phyloP scores from a whole-genome alignment of 1,284 basidiomycete genomes.

The Lignosus rhinocerotis region DNA sequence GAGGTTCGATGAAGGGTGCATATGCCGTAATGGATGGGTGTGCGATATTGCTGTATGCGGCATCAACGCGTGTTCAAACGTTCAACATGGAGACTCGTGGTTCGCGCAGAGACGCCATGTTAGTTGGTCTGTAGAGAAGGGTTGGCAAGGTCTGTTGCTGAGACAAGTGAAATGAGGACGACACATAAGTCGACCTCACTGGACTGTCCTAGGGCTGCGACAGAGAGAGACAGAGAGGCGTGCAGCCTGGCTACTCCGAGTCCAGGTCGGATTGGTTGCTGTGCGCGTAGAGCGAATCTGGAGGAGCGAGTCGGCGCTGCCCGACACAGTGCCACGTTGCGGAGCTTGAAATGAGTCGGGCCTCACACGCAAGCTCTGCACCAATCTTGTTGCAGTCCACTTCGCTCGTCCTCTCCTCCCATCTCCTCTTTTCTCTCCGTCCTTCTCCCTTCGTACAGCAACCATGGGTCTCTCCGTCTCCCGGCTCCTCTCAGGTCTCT shows the following conservation, averaged over 20 bases:
- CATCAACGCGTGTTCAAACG: conserved; percentile 6
- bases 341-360: conserved; percentile 28
- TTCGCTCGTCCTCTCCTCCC: conserved; percentile 28
- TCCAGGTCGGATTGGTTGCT: background rate
- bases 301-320: background rate
- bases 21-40: conserved; percentile 8
- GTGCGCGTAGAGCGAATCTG: background rate
- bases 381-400: conserved; percentile 19
- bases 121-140: background rate
- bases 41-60: background rate
- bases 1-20: background rate
- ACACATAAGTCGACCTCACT: background rate
- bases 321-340: conserved; percentile 28
- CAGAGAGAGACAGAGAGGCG: too few species aligned
- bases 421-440: conserved; percentile 19
- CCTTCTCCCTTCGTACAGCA: conserved; percentile 21
- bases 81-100: background rate
- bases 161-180: too few species aligned
- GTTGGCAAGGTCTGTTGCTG: too few species aligned
- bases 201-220: too few species aligned
- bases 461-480: conserved; percentile 88
- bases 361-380: conserved; percentile 27
- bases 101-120: background rate
- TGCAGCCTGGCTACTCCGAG: too few species aligned
- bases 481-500: conserved; percentile 80